A percentile compares a stretch with the other conserved stretches of the same genome.
phyloP scores from a whole-genome alignment of 495 filamentous ascomycete species.

The Physcia stellaris region DNA sequence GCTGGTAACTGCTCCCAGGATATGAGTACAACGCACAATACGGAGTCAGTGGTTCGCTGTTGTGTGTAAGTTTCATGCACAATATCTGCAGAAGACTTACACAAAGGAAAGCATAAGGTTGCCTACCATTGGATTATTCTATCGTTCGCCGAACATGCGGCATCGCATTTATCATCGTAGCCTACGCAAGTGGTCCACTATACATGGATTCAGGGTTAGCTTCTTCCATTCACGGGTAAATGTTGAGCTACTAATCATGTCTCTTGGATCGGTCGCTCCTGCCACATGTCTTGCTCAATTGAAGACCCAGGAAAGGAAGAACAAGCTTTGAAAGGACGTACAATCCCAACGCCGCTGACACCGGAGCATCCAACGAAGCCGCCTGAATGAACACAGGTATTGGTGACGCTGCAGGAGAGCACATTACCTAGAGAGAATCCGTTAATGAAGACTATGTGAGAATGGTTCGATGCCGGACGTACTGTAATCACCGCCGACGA shows the following conservation, averaged over 20 bases:
- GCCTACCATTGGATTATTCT: slow-evolving; percentile 15
- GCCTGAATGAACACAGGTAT: slow-evolving; percentile 13
- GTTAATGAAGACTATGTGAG: background rate
- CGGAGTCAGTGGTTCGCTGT: slow-evolving; percentile 2
- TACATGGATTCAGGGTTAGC: no score
- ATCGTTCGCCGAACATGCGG: slow-evolving; percentile 7
- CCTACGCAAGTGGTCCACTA: slow-evolving; percentile 14
- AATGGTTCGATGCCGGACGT: slow-evolving; percentile 1
- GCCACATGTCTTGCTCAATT: no score
- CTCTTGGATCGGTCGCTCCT: no score
- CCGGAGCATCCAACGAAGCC: slow-evolving; percentile 16
- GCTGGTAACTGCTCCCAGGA: slow-evolving; percentile 5
- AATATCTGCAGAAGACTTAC: no score
- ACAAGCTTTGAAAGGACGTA: no score
- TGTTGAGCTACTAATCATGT: no score
- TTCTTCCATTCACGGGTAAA: no score
- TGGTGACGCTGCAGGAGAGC: slow-evolving; percentile 9
- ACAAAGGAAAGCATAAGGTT: no score
- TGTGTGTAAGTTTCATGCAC: no score
- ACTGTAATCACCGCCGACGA: slow-evolving; percentile 12
- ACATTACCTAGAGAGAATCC: slow-evolving; percentile 6
- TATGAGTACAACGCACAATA: slow-evolving; percentile 12
- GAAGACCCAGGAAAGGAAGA: no score
- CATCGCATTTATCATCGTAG: slow-evolving; percentile 8
- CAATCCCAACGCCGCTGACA: no score